phyloP scores from a whole-genome alignment of 108 stramenopile genomes.

The Aureococcus anophagefferens region DNA sequence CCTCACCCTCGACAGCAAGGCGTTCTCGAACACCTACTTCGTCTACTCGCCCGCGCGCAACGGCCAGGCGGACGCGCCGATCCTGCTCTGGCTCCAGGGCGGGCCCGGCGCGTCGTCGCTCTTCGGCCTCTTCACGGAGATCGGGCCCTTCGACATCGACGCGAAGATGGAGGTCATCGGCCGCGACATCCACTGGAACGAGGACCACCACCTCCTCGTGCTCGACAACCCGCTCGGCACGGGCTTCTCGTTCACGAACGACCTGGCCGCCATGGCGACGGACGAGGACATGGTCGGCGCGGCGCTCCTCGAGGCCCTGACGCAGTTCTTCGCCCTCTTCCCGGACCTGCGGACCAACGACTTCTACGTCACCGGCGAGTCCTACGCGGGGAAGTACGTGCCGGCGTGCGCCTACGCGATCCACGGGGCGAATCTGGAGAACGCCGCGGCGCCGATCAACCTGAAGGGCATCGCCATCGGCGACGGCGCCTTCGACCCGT shows the following conservation, averaged over 20 bases:
- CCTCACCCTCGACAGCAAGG: too few relatives aligned
- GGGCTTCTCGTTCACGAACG: slow-evolving; percentile 7
- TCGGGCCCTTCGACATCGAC: slow-evolving; percentile 5
- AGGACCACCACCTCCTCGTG: not conserved
- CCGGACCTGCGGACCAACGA: not conserved
- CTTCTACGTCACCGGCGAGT: slow-evolving; percentile 17
- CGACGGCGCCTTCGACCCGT: slow-evolving; percentile 20
- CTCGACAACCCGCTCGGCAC: slow-evolving; percentile 24
- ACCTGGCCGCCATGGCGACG: too few relatives aligned
- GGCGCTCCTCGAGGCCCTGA: slow-evolving; percentile 10
- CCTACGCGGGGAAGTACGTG: slow-evolving; percentile 22
- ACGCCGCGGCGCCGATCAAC: not conserved
- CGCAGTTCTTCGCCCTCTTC: slow-evolving; percentile 8
- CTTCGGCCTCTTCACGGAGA: slow-evolving; percentile 18
- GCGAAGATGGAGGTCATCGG: not conserved
- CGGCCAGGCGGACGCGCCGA: not conserved
- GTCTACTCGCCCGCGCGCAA: too few relatives aligned
- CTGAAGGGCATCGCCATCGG: slow-evolving; percentile 13
- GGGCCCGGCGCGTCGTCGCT: slow-evolving; percentile 16
- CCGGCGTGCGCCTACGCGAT: not conserved
- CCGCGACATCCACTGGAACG: too few relatives aligned
- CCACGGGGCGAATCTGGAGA: not conserved
- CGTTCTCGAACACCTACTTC: too few relatives aligned
- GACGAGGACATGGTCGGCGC: slow-evolving; percentile 6
- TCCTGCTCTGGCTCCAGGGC: slow-evolving; percentile 21